Percentiles rank a stretch among this genome's conserved stretches.
Conservation (phyloP, 2,329 filamentous ascomycete species). For the Acrocalymma vagum region DNA sequence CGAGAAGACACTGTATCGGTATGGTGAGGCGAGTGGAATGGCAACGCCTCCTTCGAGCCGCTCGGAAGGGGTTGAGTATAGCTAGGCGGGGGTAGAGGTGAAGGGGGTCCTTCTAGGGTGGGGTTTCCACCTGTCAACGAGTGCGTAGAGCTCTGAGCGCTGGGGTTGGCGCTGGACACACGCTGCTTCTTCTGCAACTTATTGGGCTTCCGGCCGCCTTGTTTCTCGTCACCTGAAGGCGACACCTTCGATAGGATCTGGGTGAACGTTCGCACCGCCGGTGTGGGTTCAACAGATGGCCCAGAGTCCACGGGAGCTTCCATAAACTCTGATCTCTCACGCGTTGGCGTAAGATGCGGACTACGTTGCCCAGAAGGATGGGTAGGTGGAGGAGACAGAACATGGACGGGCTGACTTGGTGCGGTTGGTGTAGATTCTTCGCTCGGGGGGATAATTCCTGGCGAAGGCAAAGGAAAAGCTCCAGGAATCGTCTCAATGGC, state of each 20-base stretch:
- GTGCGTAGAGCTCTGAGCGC: slow-evolving; percentile 87
- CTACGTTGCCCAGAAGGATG: slow-evolving; percentile 26
- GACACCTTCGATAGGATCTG: slow-evolving; percentile 54
- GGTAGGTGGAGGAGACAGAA: slow-evolving; percentile 26
- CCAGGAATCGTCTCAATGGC: slow-evolving; percentile 59
- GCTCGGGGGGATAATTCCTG: slow-evolving; percentile 50
- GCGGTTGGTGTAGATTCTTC: slow-evolving; percentile 44
- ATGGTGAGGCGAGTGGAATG: slow-evolving; percentile 22
- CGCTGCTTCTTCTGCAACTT: slow-evolving; percentile 86
- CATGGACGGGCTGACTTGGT: slow-evolving; percentile 24
- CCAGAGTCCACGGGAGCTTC: slow-evolving; percentile 41
- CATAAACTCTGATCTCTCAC: slow-evolving; percentile 42
- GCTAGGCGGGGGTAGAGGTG: slow-evolving; percentile 37
- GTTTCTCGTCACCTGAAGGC: slow-evolving; percentile 72
- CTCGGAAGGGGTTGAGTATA: slow-evolving; percentile 34
- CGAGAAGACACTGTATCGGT: slow-evolving; percentile 52
- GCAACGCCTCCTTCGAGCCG: slow-evolving; percentile 35
- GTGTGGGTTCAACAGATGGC: slow-evolving; percentile 27
- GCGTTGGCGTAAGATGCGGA: slow-evolving; percentile 36
- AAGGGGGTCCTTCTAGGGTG: slow-evolving; percentile 34
- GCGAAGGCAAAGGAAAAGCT: slow-evolving; percentile 65
- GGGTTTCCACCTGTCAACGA: slow-evolving; percentile 65
- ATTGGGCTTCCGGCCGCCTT: slow-evolving; percentile 76
- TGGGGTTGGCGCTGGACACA: slow-evolving; percentile 79
- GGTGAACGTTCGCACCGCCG: slow-evolving; percentile 45